These are phyloP conservation scores for Neonectria ditissima DNA, from an alignment of 2,329 filamentous ascomycete genomes.

Conservation along the genomic window DNA sequence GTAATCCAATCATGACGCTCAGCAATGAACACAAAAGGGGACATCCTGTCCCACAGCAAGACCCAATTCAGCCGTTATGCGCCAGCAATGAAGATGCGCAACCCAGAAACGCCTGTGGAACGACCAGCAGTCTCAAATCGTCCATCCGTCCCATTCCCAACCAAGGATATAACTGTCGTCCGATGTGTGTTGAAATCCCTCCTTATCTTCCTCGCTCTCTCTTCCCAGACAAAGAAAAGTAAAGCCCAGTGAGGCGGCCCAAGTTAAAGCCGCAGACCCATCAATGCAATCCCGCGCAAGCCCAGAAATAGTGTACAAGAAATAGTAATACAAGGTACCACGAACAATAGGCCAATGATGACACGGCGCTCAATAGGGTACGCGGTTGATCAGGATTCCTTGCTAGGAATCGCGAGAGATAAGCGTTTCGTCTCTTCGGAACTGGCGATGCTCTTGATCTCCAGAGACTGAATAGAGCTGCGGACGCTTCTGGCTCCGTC, in stretches of 20 bases:
- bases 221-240: constrained; percentile 5
- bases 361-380: no score
- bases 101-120: constrained; percentile 24
- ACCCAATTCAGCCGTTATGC: constrained; percentile 35
- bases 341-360: not conserved
- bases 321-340: constrained; percentile 37
- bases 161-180: constrained; percentile 16
- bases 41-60: constrained; percentile 30
- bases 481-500: constrained; percentile 42
- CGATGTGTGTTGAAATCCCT: constrained; percentile 20
- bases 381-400: constrained; percentile 26
- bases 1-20: constrained; percentile 42
- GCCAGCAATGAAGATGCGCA: constrained; percentile 33
- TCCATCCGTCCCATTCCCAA: constrained; percentile 23
- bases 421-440: constrained; percentile 44
- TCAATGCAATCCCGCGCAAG: constrained; percentile 34
- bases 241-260: constrained; percentile 14
- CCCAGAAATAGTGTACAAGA: constrained; percentile 37
- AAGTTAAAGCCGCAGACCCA: constrained; percentile 23
- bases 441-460: constrained; percentile 40
- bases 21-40: constrained; percentile 28
- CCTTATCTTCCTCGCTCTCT: constrained; percentile 8
- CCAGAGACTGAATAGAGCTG: constrained; percentile 45
- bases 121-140: constrained; percentile 15
- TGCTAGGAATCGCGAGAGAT: constrained; percentile 46